Conservation (phyloP, 257 asterid species). For the Nicotiana benthamiana region DNA sequence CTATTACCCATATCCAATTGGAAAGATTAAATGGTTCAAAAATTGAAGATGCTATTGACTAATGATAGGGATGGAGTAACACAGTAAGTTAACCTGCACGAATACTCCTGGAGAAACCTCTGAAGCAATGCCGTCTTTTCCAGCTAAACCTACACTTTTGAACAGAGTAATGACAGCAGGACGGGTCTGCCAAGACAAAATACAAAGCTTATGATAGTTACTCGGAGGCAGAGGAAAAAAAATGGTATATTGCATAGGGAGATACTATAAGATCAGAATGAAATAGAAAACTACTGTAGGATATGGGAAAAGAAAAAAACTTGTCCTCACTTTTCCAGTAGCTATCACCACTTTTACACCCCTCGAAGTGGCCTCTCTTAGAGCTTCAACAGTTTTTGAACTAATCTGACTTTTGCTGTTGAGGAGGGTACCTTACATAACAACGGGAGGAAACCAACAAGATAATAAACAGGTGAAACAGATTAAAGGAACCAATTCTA, state of each 20-base stretch:
- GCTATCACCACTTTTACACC: conserved; percentile 93
- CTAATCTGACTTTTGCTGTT: conserved; percentile 91
- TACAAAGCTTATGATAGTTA: conserved; percentile 9
- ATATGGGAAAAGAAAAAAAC: neutral
- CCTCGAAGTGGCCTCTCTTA: conserved; percentile 81
- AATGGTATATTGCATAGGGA: conserved; percentile 8
- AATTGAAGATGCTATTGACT: neutral
- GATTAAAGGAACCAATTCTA: neutral
- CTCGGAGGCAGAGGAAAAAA: neutral
- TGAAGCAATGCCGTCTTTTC: conserved; percentile 70
- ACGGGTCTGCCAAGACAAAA: conserved; percentile 51
- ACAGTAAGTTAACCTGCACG: conserved; percentile 51
- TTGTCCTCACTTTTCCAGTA: conserved; percentile 82
- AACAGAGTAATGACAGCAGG: conserved; percentile 65
- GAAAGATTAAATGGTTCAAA: neutral
- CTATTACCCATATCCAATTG: neutral
- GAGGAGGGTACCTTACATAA: conserved; percentile 70
- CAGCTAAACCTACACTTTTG: conserved; percentile 70
- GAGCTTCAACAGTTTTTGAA: conserved; percentile 63
- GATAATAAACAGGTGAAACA: neutral
- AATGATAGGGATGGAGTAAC: neutral
- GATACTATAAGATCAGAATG: conserved; percentile 10
- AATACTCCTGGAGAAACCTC: conserved; percentile 88
- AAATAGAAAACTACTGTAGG: conserved; percentile 7
- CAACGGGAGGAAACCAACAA: neutral